Evolutionary conservation across 768 basidiomycete species (phyloP), one percentile per base, ranked within the genome.

Genomic region (Tricholoma flavovirens): DNA sequence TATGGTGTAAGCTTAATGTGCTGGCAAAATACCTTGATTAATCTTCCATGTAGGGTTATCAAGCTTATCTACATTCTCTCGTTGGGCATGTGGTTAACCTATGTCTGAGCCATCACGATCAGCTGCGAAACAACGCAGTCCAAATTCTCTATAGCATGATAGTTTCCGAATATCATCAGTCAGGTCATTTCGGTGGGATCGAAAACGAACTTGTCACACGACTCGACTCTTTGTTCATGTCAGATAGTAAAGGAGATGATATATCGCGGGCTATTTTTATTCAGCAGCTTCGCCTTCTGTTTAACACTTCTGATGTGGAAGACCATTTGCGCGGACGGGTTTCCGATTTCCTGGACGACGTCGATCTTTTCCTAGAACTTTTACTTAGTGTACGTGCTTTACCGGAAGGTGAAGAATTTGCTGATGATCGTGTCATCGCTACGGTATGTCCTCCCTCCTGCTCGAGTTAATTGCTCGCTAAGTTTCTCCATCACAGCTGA

Each of bases 71-170:
- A 42, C 88, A 86, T 63, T 76, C 89, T 15, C 81, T 97, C 19
- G 91, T 96, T 26, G 94, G 92, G 42, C 85, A 89, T 54, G 88
- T 97, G 50, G 87, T 98, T 54, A 89, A 92, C 61, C 76, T 98
- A 14, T 98, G 96, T 67, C 76, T 98, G 53, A 97, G 94, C 59
- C 92, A 95, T 63, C 95, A 98, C 66, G 96, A 98, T 66, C 85
- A 88, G 64, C 79, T 97, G 38, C 83, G 95, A 60, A 90, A 82
- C 66, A 90, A 89, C 60, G 95, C 93, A 0, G 93, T 96, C 19
- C 85, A 90, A 62, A 94, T 98, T 55, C 80, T 98, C 19, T 96
- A 88, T 71, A 90, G 88, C 64, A 97, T 98, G 93, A 93, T 98
- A 58, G 83, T 95, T 48, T 87, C 91, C 2, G 91, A 96, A 68